Base-by-base conservation (phyloP, 1,284 basidiomycete species). In the Golubevia pallescens region DNA sequence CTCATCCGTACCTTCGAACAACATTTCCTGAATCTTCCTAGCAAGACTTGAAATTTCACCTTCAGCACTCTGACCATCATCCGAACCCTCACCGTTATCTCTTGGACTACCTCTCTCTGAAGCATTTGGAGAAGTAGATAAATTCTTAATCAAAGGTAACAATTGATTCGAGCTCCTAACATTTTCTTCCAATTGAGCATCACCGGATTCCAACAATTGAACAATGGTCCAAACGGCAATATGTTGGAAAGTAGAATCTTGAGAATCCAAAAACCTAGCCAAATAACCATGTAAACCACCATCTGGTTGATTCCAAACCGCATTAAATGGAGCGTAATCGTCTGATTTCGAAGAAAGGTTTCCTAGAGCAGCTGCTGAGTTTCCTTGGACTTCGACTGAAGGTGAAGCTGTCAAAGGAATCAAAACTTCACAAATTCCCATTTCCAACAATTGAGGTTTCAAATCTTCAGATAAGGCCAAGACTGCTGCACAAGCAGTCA, bases 181-280 rank as follows among this genome's bases (percentile, higher is more conserved):
- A 66, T 81, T 66, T 51, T 78, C 88, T 68, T 83, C 84, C 55
- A 86, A 66, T 65, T 77, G 75, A 2, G 65, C 67, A 92, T 93
- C 93, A 73, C 93, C 93, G 28, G 94, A 95, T 86, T 99, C 97
- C 28, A 99, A 89, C 28, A 99, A 88, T 84, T 99, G 96, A 10
- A 98, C 95, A 71, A 98, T 95, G 0, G 96, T 98, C 87, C 84
- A 86, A 32, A 99, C 95, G 32, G 97, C 97, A 77, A 99, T 99
- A 86, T 99, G 97, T 87, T 98, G 96, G 92, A 99, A 99, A 0
- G 97, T 99, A n/a, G 94, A 93, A 86, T 99, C 97, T 16, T 93
- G 88, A 80, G 92, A 94, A 63, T 92, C 94, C 73, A 99, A 87
- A 91, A 99, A 99, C 58, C 94, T 91, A 81, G 94, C 92, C 55